Evolutionary conservation across 2,329 filamentous ascomycete species (phyloP).

Genomic region (Trichoderma simmonsii): DNA sequence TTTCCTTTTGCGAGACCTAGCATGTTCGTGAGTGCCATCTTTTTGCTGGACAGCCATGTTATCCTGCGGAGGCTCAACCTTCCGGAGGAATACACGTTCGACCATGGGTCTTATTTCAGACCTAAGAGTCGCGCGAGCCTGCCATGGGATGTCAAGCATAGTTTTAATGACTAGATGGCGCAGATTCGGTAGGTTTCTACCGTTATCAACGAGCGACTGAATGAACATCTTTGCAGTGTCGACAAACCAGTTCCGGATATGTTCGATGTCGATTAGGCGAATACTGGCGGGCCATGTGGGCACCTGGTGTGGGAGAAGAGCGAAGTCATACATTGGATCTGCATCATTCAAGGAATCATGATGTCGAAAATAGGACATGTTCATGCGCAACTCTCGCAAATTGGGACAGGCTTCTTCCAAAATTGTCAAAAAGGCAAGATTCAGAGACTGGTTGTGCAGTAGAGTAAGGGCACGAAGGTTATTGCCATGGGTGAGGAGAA

Average conservation of each 20-base stretch:
- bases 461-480: conserved; percentile 66
- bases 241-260: conserved; percentile 71
- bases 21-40: conserved; percentile 11
- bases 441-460: conserved; percentile 75
- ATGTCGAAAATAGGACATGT: conserved; percentile 73
- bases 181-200: conserved; percentile 62
- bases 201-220: conserved; percentile 70
- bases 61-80: conserved; percentile 39
- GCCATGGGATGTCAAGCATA: conserved; percentile 78
- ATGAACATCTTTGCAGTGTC: conserved; percentile 74
- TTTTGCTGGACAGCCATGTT: conserved; percentile 26
- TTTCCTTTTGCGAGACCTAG: conserved; percentile 22
- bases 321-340: conserved; percentile 68
- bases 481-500: conserved; percentile 64
- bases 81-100: conserved; percentile 61
- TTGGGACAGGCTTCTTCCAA: conserved; percentile 67
- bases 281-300: conserved; percentile 77
- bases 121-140: conserved; percentile 75
- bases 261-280: conserved; percentile 68
- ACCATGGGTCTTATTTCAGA: conserved; percentile 73
- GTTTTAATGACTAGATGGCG: conserved; percentile 70
- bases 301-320: conserved; percentile 61
- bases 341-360: conserved; percentile 66
- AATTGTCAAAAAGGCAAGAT: conserved; percentile 67
- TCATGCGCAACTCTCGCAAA: conserved; percentile 69